Evolutionary conservation across 1,139 yeast species (phyloP).

Genomic region (Blastobotrys indianensis): DNA sequence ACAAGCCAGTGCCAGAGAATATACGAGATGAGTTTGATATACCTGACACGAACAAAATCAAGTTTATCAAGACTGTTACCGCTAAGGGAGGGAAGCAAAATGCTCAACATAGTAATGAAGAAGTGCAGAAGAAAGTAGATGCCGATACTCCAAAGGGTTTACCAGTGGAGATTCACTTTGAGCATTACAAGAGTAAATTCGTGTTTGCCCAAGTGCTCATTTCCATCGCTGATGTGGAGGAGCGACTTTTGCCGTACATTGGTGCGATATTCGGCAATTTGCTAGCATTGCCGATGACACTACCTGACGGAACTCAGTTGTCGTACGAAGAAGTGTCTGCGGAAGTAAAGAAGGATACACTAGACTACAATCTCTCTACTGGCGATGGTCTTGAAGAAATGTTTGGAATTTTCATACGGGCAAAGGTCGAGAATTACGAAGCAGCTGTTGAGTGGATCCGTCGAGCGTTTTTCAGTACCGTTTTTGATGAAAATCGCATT

Average conservation of each 20-base stretch:
- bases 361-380: slow-evolving; percentile 38
- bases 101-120: slow-evolving; percentile 21
- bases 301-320: slow-evolving; percentile 54
- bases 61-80: slow-evolving; percentile 65
- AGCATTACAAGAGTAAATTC: slow-evolving; percentile 74
- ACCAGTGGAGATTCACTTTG: slow-evolving; percentile 72
- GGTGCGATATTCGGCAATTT: slow-evolving; percentile 56
- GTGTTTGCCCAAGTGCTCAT: slow-evolving; percentile 62
- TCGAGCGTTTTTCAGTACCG: slow-evolving; percentile 56
- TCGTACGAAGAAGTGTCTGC: slow-evolving; percentile 73
- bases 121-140: slow-evolving; percentile 28
- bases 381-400: slow-evolving; percentile 65
- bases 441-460: slow-evolving; percentile 73
- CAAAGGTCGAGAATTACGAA: slow-evolving; percentile 55
- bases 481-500: slow-evolving; percentile 69
- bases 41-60: slow-evolving; percentile 71
- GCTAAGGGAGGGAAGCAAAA: slow-evolving; percentile 36
- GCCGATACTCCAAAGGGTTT: slow-evolving; percentile 42
- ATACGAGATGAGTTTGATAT: slow-evolving; percentile 41
- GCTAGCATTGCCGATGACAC: slow-evolving; percentile 64
- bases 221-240: slow-evolving; percentile 58
- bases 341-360: slow-evolving; percentile 64
- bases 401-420: slow-evolving; percentile 55
- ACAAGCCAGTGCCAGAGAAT: slow-evolving; percentile 65
- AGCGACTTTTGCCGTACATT: slow-evolving; percentile 56